A percentile compares a stretch with the other conserved stretches of the same genome.
These are phyloP conservation scores for Alternaria sp. DNA, from an alignment of 2,329 filamentous ascomycete species.

Conservation along the genomic window DNA sequence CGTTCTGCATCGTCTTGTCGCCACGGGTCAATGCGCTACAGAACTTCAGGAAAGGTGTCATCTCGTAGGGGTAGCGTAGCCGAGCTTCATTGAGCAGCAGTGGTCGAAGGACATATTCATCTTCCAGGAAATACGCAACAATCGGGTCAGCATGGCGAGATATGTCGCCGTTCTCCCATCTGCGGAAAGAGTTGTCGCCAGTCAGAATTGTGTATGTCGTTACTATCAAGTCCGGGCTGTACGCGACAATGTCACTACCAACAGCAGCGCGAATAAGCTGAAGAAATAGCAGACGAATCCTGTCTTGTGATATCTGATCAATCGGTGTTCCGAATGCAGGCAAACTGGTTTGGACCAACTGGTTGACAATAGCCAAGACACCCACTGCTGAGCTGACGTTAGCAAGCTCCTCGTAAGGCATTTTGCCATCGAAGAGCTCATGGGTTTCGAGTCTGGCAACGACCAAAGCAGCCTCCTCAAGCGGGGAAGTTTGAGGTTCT, in stretches of 20 bases:
- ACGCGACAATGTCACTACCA: slow-evolving; percentile 67
- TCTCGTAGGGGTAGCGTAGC: slow-evolving; percentile 85
- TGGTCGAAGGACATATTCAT: slow-evolving; percentile 64
- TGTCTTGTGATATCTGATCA: slow-evolving; percentile 66
- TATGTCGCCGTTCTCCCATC: slow-evolving; percentile 37
- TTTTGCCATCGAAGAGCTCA: slow-evolving; percentile 39
- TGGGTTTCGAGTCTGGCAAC: slow-evolving; percentile 33
- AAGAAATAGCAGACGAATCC: slow-evolving; percentile 71
- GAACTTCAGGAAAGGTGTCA: slow-evolving; percentile 77
- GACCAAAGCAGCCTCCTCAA: slow-evolving; percentile 41
- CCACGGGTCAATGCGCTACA: slow-evolving; percentile 69
- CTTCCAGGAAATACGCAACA: slow-evolving; percentile 64
- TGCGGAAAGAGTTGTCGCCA: slow-evolving; percentile 57
- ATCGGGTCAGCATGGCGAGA: slow-evolving; percentile 46
- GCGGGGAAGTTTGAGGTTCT: slow-evolving; percentile 24
- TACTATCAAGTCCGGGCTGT: slow-evolving; percentile 75
- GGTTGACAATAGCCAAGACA: slow-evolving; percentile 37
- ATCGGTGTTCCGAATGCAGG: slow-evolving; percentile 59
- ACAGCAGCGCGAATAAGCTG: slow-evolving; percentile 75
- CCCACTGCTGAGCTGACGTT: slow-evolving; percentile 34
- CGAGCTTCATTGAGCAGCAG: slow-evolving; percentile 73
- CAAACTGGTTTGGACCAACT: slow-evolving; percentile 37
- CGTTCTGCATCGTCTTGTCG: slow-evolving; percentile 56
- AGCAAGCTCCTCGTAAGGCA: slow-evolving; percentile 39
- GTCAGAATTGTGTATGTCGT: slow-evolving; percentile 71